Evolutionary conservation across 306 rosid genomes (phyloP), one percentile per base, ranked within the genome.

Genomic region (Inga leiocalycina): DNA sequence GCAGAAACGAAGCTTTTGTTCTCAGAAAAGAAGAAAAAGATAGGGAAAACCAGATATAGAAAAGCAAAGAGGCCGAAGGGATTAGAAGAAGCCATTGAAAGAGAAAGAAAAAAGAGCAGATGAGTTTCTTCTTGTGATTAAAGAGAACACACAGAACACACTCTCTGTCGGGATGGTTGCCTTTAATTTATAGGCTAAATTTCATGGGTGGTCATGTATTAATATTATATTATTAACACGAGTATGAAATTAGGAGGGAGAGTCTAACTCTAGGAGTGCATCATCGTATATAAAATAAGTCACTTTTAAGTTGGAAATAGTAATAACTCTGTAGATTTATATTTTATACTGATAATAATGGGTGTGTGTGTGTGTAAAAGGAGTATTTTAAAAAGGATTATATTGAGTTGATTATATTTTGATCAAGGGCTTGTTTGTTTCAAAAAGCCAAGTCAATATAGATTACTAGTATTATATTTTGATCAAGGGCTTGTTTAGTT

Each of bases 1-100:
- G 75, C 22, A 76, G 76, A 65, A 66, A 85, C 82, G 78, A 77
- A 68, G 54, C 70, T 65, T 1, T 82, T 84, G 2, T 83, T 27
- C 54, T 77, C 85, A 45, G 79, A 83, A 32, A 59, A 78, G 32
- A 24, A 83, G 62, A 54, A 54, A 6, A 19, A 19, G 61, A 54
- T 20, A 11, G n/a, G n/a, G 64, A 8, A 57, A 57, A 20, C 64
- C 64, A 57, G 24, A 57, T 27, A 57, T 8, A 57, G 8, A n/a
- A n/a, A 20, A 4, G 67, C 5, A 24, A n/a, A 17, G 14, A 68
- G 66, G 49, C 8, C 43, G 43, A 76, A 77, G 70, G 6, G 7
- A 61, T 61, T 61, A 10, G 35, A 61, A 61, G 67, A 61, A 22
- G 67, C 67, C 67, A 61, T 61, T 2, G 30, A 59, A 64, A 64